Conservation (phyloP, 768 basidiomycete genomes). For the Fomitopsis pulvina region DNA sequence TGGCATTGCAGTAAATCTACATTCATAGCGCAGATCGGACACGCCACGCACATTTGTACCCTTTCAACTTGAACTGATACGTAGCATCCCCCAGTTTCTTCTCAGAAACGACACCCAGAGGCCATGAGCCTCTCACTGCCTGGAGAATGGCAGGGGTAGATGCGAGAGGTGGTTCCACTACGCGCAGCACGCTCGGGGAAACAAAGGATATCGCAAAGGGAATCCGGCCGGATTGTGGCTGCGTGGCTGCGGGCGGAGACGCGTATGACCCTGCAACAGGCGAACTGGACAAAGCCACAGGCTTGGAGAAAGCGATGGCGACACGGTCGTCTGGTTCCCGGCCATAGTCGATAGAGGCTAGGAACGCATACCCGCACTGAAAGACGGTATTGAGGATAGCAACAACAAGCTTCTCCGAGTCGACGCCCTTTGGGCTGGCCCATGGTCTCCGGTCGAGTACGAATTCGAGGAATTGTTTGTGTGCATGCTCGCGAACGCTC, state of each 20-base stretch:
- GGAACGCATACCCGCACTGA: conserved; percentile 53
- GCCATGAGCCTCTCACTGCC: conserved; percentile 73
- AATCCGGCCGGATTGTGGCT: conserved; percentile 17
- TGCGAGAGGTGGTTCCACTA: conserved; percentile 69
- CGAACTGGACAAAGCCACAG: conserved; percentile 30
- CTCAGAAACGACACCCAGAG: conserved; percentile 71
- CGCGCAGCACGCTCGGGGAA: conserved; percentile 61
- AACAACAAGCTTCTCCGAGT: conserved; percentile 62
- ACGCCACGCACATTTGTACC: conserved; percentile 59
- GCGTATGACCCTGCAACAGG: conserved; percentile 33
- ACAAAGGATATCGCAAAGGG: conserved; percentile 71
- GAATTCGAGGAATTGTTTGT: conserved; percentile 61
- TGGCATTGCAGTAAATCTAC: conserved; percentile 7
- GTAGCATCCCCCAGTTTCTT: conserved; percentile 67
- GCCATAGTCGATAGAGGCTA: conserved; percentile 72
- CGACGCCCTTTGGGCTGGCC: conserved; percentile 58
- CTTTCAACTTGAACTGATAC: conserved; percentile 78
- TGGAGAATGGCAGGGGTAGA: conserved; percentile 78
- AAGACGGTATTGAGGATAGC: conserved; percentile 60
- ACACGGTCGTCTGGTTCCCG: conserved; percentile 69
- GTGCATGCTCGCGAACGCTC: conserved; percentile 45
- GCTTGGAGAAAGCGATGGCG: conserved; percentile 62
- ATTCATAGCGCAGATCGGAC: conserved; percentile 13
- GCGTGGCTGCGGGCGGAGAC: conserved; percentile 25
- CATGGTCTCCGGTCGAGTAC: conserved; percentile 65